These are phyloP conservation scores for Mytilinidion resinicola DNA, from an alignment of 495 filamentous ascomycete species.

Conservation along the genomic window DNA sequence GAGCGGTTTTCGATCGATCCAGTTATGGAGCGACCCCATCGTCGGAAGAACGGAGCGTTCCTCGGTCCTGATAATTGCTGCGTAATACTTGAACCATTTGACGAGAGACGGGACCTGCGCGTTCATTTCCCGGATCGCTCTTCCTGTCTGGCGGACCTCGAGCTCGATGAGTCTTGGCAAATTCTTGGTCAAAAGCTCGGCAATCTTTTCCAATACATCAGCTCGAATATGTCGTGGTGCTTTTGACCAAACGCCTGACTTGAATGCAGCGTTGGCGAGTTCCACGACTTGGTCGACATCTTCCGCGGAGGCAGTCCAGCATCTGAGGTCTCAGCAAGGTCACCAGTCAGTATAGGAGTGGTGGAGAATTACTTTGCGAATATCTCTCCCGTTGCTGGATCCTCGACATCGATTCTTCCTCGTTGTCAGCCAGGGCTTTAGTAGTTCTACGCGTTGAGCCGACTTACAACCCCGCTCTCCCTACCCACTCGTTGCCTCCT, in stretches of 20 bases:
- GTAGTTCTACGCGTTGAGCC: neutral
- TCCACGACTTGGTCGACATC: slow-evolving; percentile 44
- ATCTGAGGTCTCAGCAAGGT: slow-evolving; percentile 26
- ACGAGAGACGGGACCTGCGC: slow-evolving; percentile 56
- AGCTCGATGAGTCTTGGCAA: slow-evolving; percentile 48
- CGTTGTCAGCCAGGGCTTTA: neutral
- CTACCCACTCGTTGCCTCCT: slow-evolving; percentile 5
- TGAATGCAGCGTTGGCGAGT: slow-evolving; percentile 45
- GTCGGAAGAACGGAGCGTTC: slow-evolving; percentile 57
- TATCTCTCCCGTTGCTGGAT: slow-evolving; percentile 22
- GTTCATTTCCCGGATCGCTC: slow-evolving; percentile 58
- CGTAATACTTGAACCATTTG: slow-evolving; percentile 58
- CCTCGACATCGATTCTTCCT: slow-evolving; percentile 15
- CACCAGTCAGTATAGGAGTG: no score
- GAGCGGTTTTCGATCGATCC: slow-evolving; percentile 51
- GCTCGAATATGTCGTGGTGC: slow-evolving; percentile 35
- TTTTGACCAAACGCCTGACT: slow-evolving; percentile 51
- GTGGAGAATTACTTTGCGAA: slow-evolving; percentile 1
- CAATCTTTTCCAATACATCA: slow-evolving; percentile 52
- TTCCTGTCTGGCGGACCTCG: slow-evolving; percentile 57
- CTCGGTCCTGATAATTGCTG: slow-evolving; percentile 51
- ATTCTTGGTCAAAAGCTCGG: slow-evolving; percentile 43
- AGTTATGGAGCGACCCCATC: slow-evolving; percentile 55
- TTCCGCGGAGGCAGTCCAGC: slow-evolving; percentile 45
- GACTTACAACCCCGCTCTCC: slow-evolving; percentile 21